These are phyloP conservation scores for Podospora conica DNA, from an alignment of 495 filamentous ascomycete genomes.

Conservation along the genomic window DNA sequence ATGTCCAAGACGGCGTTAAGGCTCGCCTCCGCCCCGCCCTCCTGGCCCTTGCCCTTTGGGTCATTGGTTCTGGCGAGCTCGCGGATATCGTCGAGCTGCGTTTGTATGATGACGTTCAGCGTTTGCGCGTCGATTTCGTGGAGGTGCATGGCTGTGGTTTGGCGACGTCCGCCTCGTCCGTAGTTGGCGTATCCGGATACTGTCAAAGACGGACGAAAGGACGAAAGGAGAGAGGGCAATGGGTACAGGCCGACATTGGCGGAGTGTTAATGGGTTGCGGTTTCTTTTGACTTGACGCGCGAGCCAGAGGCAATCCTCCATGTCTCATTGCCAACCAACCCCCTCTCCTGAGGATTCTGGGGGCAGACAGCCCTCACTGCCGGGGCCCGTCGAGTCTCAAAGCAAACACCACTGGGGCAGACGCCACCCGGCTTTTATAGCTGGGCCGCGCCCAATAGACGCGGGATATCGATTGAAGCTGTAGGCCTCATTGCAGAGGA, in stretches of 20 bases:
- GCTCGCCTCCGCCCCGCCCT: conserved; percentile 25
- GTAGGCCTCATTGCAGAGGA: conserved; percentile 5
- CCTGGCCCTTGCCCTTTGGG: conserved; percentile 28
- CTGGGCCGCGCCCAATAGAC: background rate
- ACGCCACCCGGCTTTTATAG: background rate
- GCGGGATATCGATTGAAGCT: background rate
- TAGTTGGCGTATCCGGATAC: background rate
- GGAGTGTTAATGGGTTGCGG: too few species aligned
- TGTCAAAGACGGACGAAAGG: background rate
- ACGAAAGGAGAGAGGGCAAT: background rate
- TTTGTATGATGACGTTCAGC: conserved; percentile 14
- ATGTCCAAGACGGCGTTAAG: conserved; percentile 22
- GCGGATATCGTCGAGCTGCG: conserved; percentile 31
- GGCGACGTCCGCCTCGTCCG: background rate
- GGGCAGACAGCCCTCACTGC: too few species aligned
- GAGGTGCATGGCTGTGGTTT: background rate
- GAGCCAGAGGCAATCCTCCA: too few species aligned
- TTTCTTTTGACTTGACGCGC: too few species aligned
- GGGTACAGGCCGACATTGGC: too few species aligned
- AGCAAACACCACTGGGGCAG: conserved; percentile 3
- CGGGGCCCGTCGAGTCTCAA: too few species aligned
- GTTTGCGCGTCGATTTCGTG: background rate
- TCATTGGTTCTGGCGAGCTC: conserved; percentile 7
- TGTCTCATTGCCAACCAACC: too few species aligned
- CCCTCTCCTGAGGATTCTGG: too few species aligned